Evolutionary conservation across 1,284 basidiomycete genomes (phyloP), one percentile per base, ranked within the genome.

Genomic region (Tetrapyrgos nigripes): DNA sequence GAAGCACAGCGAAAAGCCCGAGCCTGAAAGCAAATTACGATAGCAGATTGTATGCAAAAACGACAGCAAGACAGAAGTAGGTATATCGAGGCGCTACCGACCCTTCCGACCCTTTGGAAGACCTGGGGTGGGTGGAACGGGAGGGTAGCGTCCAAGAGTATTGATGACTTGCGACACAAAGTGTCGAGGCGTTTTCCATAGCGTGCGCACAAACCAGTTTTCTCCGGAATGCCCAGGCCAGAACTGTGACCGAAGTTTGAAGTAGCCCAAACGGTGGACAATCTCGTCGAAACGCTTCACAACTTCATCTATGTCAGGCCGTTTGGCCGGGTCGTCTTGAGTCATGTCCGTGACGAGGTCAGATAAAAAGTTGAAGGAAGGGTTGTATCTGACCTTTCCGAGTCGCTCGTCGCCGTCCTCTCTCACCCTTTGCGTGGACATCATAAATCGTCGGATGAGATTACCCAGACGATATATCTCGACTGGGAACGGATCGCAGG

Each of bases 261-360:
- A 40, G 48, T n/a, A 48, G 8, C 62, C 62, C 9, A 72, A 21
- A 0, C 48, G 48, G 4, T 53, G 35, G 0, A 58, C 35, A 19
- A 70, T 57, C 3, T 48, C 53, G 3, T 64, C 59, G 31, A 69
- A 73, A 5, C 65, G 59, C 4, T 24, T 11, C 3, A 71, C 63
- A 1, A 70, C 70, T 45, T 69, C 63, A n/a, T 70, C 62, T 49
- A 73, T 74, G 0, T 57, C 68, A 1, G 70, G 71, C 17, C 71
- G 64, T 45, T 71, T 66, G 0, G 49, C 11, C 3, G 71, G 70
- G 45, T 73, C 66, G 4, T 63, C 61, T 6, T 69, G 64, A 1
- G 62, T 60, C 73, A 76, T 74, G 21, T 70, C 68, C 3, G 37
- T 13, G 9, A 71, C 60, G 8, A 75, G 62, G 24, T 62, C 61